Evolutionary conservation across 768 basidiomycete genomes (phyloP).

Genomic region (Auricularia heimuer): DNA sequence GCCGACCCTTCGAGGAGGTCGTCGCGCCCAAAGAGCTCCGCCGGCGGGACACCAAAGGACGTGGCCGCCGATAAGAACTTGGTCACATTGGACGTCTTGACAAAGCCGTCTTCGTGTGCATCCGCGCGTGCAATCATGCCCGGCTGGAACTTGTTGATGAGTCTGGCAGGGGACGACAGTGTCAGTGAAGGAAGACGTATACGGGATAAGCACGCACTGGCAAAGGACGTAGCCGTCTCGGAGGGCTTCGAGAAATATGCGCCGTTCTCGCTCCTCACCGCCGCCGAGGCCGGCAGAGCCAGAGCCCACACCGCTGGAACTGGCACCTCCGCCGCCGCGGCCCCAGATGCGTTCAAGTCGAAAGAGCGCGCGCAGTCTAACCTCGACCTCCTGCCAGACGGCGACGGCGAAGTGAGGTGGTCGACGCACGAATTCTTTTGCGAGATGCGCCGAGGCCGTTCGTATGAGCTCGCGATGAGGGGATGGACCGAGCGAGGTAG

Average conservation of each 20-base stretch:
- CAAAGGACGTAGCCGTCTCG: slow-evolving; percentile 82
- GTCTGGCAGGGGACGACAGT: slow-evolving; percentile 32
- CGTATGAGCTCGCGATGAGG: slow-evolving; percentile 63
- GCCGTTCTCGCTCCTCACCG: slow-evolving; percentile 69
- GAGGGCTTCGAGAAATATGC: slow-evolving; percentile 62
- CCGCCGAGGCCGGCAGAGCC: slow-evolving; percentile 17
- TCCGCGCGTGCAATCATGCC: slow-evolving; percentile 53
- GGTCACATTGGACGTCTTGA: slow-evolving; percentile 60
- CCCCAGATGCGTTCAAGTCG: slow-evolving; percentile 73
- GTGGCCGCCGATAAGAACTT: slow-evolving; percentile 68
- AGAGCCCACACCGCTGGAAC: slow-evolving; percentile 13
- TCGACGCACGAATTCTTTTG: slow-evolving; percentile 59
- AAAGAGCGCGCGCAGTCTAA: slow-evolving; percentile 46
- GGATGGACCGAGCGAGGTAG: slow-evolving; percentile 41
- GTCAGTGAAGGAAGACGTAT: slow-evolving; percentile 4
- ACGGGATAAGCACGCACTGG: slow-evolving; percentile 51
- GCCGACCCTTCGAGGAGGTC: slow-evolving; percentile 48
- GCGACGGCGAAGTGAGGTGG: slow-evolving; percentile 39
- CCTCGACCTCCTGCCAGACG: slow-evolving; percentile 72
- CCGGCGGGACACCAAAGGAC: slow-evolving; percentile 44
- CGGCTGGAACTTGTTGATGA: slow-evolving; percentile 69
- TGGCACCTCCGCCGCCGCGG: slow-evolving; percentile 39
- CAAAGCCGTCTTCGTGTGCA: slow-evolving; percentile 54
- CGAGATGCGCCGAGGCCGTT: slow-evolving; percentile 50
- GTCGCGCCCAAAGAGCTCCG: slow-evolving; percentile 58